Percentiles rank a stretch among this genome's conserved stretches.
Evolutionary conservation across 202 grass and related monocot genomes (phyloP).

Genomic region (Brachypodium distachyon): DNA sequence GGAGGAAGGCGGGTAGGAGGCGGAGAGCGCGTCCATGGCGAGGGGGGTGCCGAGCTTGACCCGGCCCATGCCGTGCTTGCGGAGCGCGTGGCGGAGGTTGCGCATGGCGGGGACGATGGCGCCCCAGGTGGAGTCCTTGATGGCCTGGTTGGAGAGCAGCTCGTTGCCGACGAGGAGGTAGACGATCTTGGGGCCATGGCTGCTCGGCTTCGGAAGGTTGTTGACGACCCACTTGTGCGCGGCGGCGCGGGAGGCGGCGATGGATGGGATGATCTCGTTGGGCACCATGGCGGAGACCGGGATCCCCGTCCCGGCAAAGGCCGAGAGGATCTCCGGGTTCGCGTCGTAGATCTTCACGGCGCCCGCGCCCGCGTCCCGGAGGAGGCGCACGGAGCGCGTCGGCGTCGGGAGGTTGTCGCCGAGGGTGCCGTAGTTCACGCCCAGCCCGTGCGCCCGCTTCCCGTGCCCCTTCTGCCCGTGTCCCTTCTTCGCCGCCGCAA

Average conservation of each 20-base stretch:
- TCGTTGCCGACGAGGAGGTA: constrained; percentile 73
- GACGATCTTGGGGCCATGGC: no score
- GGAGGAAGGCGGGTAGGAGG: constrained; percentile 59
- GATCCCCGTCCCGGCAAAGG: constrained; percentile 44
- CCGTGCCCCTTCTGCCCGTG: no score
- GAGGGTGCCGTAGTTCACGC: constrained; percentile 68
- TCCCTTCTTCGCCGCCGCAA: neutral
- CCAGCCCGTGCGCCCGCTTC: constrained; percentile 14
- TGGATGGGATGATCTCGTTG: constrained; percentile 38
- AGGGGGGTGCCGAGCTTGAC: constrained; percentile 62
- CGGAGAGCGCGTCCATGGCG: constrained; percentile 49
- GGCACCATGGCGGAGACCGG: constrained; percentile 52
- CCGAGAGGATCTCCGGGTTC: constrained; percentile 34
- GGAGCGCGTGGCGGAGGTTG: constrained; percentile 46
- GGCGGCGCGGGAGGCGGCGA: constrained; percentile 17
- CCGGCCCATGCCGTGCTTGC: neutral
- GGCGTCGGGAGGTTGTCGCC: constrained; percentile 44
- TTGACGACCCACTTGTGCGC: constrained; percentile 29
- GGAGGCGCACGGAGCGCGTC: constrained; percentile 30
- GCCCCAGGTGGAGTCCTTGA: constrained; percentile 31
- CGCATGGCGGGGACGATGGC: constrained; percentile 53
- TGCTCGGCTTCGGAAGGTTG: no score
- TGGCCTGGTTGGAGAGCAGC: constrained; percentile 35
- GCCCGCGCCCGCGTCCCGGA: constrained; percentile 25
- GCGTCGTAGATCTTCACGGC: constrained; percentile 73